Conservation (phyloP, 768 basidiomycete species). For the Pleurotus citrinopileatus region DNA sequence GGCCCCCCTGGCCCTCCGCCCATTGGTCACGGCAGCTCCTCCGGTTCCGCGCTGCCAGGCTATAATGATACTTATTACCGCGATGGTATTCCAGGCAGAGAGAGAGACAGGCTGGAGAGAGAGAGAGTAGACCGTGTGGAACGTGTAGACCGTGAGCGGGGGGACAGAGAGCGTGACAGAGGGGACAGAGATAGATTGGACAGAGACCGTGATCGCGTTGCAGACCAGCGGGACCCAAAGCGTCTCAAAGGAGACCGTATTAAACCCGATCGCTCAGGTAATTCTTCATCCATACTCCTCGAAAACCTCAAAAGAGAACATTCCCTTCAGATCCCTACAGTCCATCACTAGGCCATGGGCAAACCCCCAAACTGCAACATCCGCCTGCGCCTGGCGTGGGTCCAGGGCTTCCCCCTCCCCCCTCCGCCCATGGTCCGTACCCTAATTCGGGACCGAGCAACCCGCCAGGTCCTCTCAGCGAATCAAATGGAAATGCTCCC, state of each 20-base stretch:
- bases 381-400: slow-evolving; percentile 22
- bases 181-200: slow-evolving; percentile 26
- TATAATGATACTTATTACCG: slow-evolving; percentile 20
- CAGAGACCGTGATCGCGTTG: slow-evolving; percentile 42
- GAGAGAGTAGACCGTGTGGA: background rate
- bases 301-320: slow-evolving; percentile 3
- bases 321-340: slow-evolving; percentile 31
- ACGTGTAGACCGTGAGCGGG: slow-evolving; percentile 16
- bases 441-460: slow-evolving; percentile 19
- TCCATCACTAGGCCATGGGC: slow-evolving; percentile 26
- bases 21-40: background rate
- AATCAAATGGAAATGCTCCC: slow-evolving; percentile 9
- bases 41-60: slow-evolving; percentile 16
- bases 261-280: slow-evolving; percentile 34
- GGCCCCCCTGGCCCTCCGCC: slow-evolving; percentile 23
- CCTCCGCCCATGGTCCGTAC: slow-evolving; percentile 11
- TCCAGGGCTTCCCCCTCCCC: slow-evolving; percentile 30
- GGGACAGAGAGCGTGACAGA: slow-evolving; percentile 30
- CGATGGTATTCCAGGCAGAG: background rate
- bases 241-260: slow-evolving; percentile 43
- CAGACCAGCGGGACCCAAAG: slow-evolving; percentile 55
- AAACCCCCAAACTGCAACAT: slow-evolving; percentile 16
- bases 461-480: slow-evolving; percentile 12
- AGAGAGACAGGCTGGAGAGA: slow-evolving; percentile 4
- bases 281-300: slow-evolving; percentile 7